A percentile compares a stretch with the other conserved stretches of the same genome.
These are phyloP conservation scores for Crepidotus variabilis DNA, from an alignment of 768 basidiomycete genomes.

Conservation along the genomic window DNA sequence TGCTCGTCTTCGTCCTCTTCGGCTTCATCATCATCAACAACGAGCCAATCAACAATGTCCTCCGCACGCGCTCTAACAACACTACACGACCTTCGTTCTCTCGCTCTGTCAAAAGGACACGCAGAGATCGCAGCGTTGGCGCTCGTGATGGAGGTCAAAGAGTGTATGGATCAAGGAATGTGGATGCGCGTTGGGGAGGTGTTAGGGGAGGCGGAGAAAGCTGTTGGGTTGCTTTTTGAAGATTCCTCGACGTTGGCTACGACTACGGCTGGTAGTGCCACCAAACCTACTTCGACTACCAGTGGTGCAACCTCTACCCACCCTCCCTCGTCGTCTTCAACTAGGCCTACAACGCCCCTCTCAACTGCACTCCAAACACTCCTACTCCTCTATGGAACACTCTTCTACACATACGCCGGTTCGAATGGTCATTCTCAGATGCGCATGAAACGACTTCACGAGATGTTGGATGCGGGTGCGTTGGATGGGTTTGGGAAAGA, in stretches of 20 bases:
- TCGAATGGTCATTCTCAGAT: constrained; percentile 41
- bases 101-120: constrained; percentile 29
- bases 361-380: constrained; percentile 40
- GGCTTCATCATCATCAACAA: neutral
- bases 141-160: constrained; percentile 52
- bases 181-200: constrained; percentile 52
- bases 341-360: neutral
- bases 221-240: constrained; percentile 10
- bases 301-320: neutral
- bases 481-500: constrained; percentile 29
- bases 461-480: constrained; percentile 60
- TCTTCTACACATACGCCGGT: constrained; percentile 61
- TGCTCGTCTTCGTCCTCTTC: constrained; percentile 9
- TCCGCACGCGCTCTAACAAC: constrained; percentile 25
- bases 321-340: neutral
- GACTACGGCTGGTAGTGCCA: neutral
- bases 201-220: constrained; percentile 44
- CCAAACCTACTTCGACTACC: constrained; percentile 3
- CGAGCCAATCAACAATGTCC: constrained; percentile 6
- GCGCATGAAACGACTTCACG: constrained; percentile 57
- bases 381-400: constrained; percentile 55
- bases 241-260: constrained; percentile 3
- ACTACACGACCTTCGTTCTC: constrained; percentile 29
- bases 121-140: constrained; percentile 44
- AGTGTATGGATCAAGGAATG: constrained; percentile 48